Evolutionary conservation across 352 stramenopile species (phyloP).

Genomic region (Phytophthora citrophthora): DNA sequence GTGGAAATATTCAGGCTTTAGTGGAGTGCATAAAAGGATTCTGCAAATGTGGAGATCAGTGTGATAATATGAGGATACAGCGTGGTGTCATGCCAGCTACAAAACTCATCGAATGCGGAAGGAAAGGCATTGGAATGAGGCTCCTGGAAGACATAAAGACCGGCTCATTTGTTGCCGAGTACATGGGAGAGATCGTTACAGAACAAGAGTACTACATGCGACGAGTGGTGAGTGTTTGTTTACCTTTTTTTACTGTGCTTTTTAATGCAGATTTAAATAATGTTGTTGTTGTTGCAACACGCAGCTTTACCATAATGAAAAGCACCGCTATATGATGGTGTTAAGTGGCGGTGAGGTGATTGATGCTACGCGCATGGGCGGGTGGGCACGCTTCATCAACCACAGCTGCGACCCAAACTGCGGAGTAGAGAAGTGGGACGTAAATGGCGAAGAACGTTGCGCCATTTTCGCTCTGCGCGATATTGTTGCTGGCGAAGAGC

Average conservation of each 20-base stretch:
- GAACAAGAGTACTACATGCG: conserved; percentile 85
- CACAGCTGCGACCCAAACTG: conserved; percentile 95
- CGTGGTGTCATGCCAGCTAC: conserved; percentile 56
- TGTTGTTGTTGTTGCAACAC: not conserved
- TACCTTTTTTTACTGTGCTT: not conserved
- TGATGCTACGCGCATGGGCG: conserved; percentile 90
- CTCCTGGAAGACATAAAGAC: conserved; percentile 55
- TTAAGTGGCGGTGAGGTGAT: conserved; percentile 88
- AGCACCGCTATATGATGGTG: conserved; percentile 88
- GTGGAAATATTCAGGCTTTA: conserved; percentile 43
- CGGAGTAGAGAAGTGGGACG: conserved; percentile 94
- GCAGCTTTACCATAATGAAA: conserved; percentile 84
- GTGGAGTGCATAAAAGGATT: conserved; percentile 69
- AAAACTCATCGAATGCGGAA: conserved; percentile 61
- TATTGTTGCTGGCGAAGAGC: conserved; percentile 91
- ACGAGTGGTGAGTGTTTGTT: conserved; percentile 53
- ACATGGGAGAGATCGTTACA: conserved; percentile 86
- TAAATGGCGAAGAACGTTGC: conserved; percentile 93
- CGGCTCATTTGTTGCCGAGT: conserved; percentile 79
- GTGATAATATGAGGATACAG: conserved; percentile 83
- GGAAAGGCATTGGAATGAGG: conserved; percentile 70
- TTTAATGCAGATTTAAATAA: not conserved
- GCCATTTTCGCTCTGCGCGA: conserved; percentile 94
- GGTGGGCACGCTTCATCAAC: conserved; percentile 96
- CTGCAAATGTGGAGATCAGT: conserved; percentile 70